Evolutionary conservation across 257 asterid species (phyloP).

Genomic region (Solanum sitiens): DNA sequence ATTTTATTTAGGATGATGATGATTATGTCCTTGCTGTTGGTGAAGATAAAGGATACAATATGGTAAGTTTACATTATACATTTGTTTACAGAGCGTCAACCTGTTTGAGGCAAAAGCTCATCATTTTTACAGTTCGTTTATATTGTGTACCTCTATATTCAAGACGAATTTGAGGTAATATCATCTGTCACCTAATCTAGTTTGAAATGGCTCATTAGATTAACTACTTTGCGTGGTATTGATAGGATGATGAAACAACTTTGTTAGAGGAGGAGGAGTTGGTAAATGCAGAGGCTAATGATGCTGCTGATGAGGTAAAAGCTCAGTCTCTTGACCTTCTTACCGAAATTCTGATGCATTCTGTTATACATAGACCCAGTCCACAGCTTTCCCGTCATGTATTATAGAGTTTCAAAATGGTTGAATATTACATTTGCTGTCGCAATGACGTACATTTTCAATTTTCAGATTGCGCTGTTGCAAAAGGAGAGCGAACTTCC

Average conservation of each 20-base stretch:
- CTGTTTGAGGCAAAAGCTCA: not conserved
- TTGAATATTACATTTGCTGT: not conserved
- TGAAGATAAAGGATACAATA: constrained; percentile 47
- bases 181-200: not conserved
- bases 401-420: not conserved
- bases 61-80: constrained; percentile 29
- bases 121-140: not conserved
- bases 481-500: constrained; percentile 90
- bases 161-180: not conserved
- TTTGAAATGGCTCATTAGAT: not conserved
- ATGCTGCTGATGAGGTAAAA: constrained; percentile 54
- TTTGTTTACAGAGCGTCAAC: not conserved
- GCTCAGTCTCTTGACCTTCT: not conserved
- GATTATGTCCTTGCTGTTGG: constrained; percentile 60
- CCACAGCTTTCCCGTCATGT: not conserved
- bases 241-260: constrained; percentile 94
- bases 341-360: not conserved
- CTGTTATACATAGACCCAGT: not conserved
- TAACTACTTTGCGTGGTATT: constrained; percentile 4
- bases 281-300: constrained; percentile 52
- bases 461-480: constrained; percentile 70
- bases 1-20: constrained; percentile 62
- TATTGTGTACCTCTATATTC: not conserved
- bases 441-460: not conserved
- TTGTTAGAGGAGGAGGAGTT: constrained; percentile 84